Percentiles rank a stretch among this genome's conserved stretches.
Conservation (phyloP, 257 asterid genomes). For the Oldenlandia corymbosa region DNA sequence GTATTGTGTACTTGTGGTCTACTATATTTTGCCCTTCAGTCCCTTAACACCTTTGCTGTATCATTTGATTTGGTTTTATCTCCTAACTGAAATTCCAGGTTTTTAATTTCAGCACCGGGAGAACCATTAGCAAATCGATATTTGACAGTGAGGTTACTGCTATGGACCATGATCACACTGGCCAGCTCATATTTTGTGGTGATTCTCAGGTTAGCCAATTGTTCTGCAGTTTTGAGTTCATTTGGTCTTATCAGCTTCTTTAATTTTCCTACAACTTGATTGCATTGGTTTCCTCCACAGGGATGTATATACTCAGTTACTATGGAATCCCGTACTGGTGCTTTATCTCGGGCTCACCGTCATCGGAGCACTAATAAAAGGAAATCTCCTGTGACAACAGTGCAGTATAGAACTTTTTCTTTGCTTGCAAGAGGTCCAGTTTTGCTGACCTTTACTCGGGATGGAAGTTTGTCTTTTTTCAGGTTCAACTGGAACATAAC, state of each 20-base stretch:
- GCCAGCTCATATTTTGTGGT: conserved; percentile 92
- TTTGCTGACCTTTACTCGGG: conserved; percentile 69
- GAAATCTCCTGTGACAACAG: conserved; percentile 74
- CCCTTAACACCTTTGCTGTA: conserved; percentile 7
- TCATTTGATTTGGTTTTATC: conserved; percentile 21
- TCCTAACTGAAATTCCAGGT: conserved; percentile 49
- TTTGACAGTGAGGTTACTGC: conserved; percentile 90
- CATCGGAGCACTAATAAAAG: conserved; percentile 59
- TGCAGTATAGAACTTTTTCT: conserved; percentile 86
- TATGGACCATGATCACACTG: conserved; percentile 97
- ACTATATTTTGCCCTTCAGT: background rate
- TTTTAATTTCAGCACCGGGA: conserved; percentile 93
- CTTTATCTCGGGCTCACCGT: conserved; percentile 75
- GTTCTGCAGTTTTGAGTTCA: conserved; percentile 9
- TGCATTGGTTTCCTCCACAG: conserved; percentile 41
- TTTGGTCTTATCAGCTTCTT: conserved; percentile 12
- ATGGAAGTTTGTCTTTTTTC: conserved; percentile 90
- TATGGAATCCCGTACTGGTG: conserved; percentile 76
- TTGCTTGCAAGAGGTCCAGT: conserved; percentile 92
- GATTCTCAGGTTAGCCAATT: conserved; percentile 67
- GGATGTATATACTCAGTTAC: conserved; percentile 75
- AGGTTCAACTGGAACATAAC: conserved; percentile 45
- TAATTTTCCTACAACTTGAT: conserved; percentile 13
- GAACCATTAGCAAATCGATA: conserved; percentile 55
- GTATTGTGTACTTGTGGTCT: background rate